phyloP scores from a whole-genome alignment of 441 rosid genomes.

The Populus hybrid region DNA sequence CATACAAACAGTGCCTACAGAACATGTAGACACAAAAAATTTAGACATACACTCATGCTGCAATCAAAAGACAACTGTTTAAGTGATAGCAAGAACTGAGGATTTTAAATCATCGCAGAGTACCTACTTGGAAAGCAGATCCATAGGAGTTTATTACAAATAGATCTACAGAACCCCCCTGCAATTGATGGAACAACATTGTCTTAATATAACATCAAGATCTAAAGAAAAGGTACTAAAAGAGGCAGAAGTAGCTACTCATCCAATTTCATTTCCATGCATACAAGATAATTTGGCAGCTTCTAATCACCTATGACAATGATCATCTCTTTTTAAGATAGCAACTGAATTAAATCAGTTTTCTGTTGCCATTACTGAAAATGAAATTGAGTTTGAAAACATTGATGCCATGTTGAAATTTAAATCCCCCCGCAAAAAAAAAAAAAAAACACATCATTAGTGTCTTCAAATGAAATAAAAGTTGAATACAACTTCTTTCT shows the following conservation, averaged over 20 bases:
- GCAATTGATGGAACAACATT: slow-evolving; percentile 23
- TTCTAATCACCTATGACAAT: neutral
- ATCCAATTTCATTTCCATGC: neutral
- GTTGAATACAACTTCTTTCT: slow-evolving; percentile 1
- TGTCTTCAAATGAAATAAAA: neutral
- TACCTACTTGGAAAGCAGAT: slow-evolving; percentile 80
- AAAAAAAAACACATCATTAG: neutral
- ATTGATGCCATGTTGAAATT: neutral
- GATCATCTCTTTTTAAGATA: neutral
- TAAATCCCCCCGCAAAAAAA: too few relatives aligned
- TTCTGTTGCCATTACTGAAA: neutral
- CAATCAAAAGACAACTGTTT: slow-evolving; percentile 6
- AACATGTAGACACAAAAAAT: slow-evolving; percentile 20
- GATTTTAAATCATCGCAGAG: slow-evolving; percentile 11
- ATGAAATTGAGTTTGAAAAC: neutral
- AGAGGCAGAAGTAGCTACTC: neutral
- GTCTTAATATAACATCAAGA: slow-evolving; percentile 6
- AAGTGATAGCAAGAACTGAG: neutral
- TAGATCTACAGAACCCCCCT: slow-evolving; percentile 87
- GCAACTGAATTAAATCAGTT: neutral
- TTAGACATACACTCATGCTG: slow-evolving; percentile 18
- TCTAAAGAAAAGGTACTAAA: neutral
- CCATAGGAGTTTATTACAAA: slow-evolving; percentile 88
- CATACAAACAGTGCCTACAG: slow-evolving; percentile 71
- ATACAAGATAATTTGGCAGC: neutral